Evolutionary conservation across 2,329 filamentous ascomycete species (phyloP).

Genomic region (Fusarium caatingaense): DNA sequence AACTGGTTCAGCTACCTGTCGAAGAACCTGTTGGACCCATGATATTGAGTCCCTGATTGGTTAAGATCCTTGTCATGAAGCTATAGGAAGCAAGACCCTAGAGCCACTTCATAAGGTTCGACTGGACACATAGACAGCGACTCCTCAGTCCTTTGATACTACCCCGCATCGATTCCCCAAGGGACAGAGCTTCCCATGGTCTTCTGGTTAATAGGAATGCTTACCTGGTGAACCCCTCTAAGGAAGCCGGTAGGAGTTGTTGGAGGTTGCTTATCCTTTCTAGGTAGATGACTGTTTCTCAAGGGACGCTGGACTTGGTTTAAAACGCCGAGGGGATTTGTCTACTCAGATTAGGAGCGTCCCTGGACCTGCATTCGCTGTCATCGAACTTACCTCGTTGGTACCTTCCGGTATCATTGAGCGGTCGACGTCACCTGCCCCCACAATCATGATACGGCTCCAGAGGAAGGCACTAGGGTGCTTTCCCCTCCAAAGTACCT

Average conservation of each 20-base stretch:
- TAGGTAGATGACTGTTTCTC: background rate
- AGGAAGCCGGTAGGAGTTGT: background rate
- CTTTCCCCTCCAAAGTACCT: conserved; percentile 1
- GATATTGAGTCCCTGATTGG: conserved; percentile 24
- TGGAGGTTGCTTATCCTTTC: background rate
- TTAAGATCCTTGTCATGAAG: background rate
- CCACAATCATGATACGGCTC: conserved; percentile 20
- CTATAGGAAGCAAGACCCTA: background rate
- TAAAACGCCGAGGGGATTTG: no score
- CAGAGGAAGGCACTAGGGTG: conserved; percentile 8
- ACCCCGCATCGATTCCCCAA: conserved; percentile 13
- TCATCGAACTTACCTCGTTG: background rate
- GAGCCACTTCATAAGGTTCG: conserved; percentile 11
- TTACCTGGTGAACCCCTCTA: background rate
- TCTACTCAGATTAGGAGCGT: background rate
- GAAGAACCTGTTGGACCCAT: conserved; percentile 5
- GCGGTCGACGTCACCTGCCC: conserved; percentile 36
- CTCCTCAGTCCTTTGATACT: background rate
- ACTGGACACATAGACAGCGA: background rate
- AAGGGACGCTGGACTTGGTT: background rate
- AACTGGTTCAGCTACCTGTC: conserved; percentile 9
- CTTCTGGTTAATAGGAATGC: background rate
- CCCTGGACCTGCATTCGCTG: background rate
- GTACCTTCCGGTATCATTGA: background rate
- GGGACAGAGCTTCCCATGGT: background rate